phyloP scores from a whole-genome alignment of 495 filamentous ascomycete genomes.

The Penicillium steckii region DNA sequence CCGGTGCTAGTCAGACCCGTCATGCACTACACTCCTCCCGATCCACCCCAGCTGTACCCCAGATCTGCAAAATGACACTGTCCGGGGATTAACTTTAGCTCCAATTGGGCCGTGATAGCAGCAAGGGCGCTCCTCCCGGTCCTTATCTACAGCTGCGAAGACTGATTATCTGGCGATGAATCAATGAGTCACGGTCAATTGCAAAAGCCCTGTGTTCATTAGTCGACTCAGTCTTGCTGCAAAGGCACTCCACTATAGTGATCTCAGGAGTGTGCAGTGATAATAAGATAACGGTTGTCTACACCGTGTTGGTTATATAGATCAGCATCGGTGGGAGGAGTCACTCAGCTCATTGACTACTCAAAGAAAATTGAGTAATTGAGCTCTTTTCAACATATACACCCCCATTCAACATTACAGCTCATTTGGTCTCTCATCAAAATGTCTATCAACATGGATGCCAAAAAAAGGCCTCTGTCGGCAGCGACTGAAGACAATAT shows the following conservation, averaged over 20 bases:
- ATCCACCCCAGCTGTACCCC: constrained; percentile 14
- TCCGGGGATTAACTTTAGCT: not conserved
- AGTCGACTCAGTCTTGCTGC: constrained; percentile 2
- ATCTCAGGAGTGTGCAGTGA: not conserved
- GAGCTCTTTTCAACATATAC: not conserved
- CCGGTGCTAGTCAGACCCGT: not conserved
- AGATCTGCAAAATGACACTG: constrained; percentile 3
- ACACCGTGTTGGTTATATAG: constrained; percentile 8
- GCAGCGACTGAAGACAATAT: constrained; percentile 20
- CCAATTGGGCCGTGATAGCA: not conserved
- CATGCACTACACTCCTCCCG: constrained; percentile 13
- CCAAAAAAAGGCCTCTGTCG: constrained; percentile 20
- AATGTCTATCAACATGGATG: constrained; percentile 14
- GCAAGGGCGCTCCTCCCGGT: constrained; percentile 7
- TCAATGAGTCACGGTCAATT: constrained; percentile 19
- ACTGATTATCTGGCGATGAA: constrained; percentile 9
- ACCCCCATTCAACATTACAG: not conserved
- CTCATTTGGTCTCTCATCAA: not conserved
- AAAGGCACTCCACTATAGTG: not conserved
- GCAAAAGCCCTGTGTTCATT: constrained; percentile 5
- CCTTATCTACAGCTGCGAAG: constrained; percentile 8
- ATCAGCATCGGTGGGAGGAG: constrained; percentile 5
- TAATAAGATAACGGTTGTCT: constrained; percentile 6
- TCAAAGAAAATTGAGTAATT: not conserved
- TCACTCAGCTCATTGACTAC: not conserved